Evolutionary conservation across 169 alveolate species (phyloP).

Genomic region (Babesia ovis): DNA sequence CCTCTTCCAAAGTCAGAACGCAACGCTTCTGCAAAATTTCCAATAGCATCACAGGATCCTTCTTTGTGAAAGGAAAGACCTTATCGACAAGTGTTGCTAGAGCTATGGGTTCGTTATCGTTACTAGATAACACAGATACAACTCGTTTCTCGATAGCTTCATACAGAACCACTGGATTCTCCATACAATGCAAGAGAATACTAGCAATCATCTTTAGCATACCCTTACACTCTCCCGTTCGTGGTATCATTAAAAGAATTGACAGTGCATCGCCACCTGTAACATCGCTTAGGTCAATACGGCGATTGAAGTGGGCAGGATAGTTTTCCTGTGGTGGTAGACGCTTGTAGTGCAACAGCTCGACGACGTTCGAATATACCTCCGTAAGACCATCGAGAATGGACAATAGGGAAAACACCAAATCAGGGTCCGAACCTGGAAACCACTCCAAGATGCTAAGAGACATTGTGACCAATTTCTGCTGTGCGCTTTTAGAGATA

Average conservation of each 20-base stretch:
- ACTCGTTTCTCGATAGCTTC: conserved; percentile 40
- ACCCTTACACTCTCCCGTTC: conserved; percentile 46
- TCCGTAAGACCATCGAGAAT: conserved; percentile 46
- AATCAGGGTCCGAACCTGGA: conserved; percentile 52
- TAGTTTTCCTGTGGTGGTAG: conserved; percentile 44
- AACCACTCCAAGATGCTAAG: conserved; percentile 54
- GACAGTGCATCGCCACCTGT: conserved; percentile 31
- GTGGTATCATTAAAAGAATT: conserved; percentile 52
- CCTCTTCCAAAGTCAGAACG: conserved; percentile 43
- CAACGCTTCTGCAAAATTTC: conserved; percentile 35
- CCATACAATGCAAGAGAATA: conserved; percentile 51
- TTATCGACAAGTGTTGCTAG: conserved; percentile 31
- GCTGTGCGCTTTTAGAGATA: conserved; percentile 23
- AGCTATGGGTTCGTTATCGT: conserved; percentile 25
- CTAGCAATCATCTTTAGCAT: conserved; percentile 39
- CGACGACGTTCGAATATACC: conserved; percentile 29
- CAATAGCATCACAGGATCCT: conserved; percentile 48
- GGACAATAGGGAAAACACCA: conserved; percentile 34
- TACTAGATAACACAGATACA: neutral
- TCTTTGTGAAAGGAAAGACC: conserved; percentile 46
- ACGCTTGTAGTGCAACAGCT: conserved; percentile 25
- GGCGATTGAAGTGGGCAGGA: conserved; percentile 24
- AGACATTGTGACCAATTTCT: conserved; percentile 34
- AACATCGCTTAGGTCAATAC: conserved; percentile 22
- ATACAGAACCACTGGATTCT: conserved; percentile 20